Evolutionary conservation across 2,329 filamentous ascomycete genomes (phyloP).

Genomic region (Incumbomyces delicatus): DNA sequence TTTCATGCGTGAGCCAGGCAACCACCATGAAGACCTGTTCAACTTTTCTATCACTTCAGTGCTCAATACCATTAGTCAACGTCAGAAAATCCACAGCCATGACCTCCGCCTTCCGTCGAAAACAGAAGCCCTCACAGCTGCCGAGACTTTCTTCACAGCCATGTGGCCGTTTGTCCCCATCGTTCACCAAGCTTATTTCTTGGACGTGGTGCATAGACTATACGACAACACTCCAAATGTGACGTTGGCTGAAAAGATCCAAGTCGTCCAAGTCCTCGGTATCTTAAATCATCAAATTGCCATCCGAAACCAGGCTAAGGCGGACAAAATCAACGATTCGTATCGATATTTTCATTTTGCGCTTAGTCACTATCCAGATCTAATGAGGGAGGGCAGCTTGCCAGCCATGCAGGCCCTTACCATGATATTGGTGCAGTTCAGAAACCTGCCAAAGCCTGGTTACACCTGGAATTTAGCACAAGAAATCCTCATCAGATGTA

Average conservation of each 20-base stretch:
- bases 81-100: conserved; percentile 40
- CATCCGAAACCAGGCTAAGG: conserved; percentile 54
- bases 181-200: conserved; percentile 66
- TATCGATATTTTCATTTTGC: conserved; percentile 73
- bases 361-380: conserved; percentile 56
- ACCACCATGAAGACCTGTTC: conserved; percentile 42
- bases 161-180: conserved; percentile 64
- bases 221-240: conserved; percentile 57
- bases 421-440: conserved; percentile 61
- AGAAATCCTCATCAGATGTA: conserved; percentile 55
- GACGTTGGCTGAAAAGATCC: conserved; percentile 55
- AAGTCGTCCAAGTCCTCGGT: conserved; percentile 69
- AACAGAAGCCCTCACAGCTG: conserved; percentile 57
- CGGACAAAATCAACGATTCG: conserved; percentile 48
- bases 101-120: conserved; percentile 53
- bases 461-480: conserved; percentile 60
- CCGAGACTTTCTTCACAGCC: conserved; percentile 65
- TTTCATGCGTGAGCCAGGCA: conserved; percentile 45
- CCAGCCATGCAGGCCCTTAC: conserved; percentile 63
- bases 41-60: conserved; percentile 66
- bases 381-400: conserved; percentile 53
- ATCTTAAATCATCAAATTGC: conserved; percentile 69
- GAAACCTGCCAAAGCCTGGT: conserved; percentile 70
- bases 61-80: conserved; percentile 53
- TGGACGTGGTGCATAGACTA: conserved; percentile 60